Evolutionary conservation across 345 rosid species (phyloP).

Genomic region (Limnanthes douglasii): DNA sequence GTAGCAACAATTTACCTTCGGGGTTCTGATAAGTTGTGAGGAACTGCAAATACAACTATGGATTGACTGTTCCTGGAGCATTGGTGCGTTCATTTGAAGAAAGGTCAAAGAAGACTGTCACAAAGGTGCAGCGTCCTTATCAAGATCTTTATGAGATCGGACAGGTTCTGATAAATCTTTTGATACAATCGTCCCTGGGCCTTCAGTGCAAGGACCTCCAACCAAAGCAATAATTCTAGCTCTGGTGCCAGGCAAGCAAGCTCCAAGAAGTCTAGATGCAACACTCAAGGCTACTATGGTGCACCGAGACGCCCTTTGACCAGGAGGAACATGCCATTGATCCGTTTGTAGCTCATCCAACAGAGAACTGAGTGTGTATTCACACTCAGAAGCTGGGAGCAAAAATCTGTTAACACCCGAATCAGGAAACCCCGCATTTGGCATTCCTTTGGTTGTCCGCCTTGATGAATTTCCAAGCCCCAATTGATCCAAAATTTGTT

Average conservation of each 20-base stretch:
- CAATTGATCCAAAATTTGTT: slow-evolving; percentile 83
- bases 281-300: slow-evolving; percentile 96
- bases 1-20: slow-evolving; percentile 52
- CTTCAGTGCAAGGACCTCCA: slow-evolving; percentile 99
- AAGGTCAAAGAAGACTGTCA: slow-evolving; percentile 90
- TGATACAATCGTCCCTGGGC: slow-evolving; percentile 97
- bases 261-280: slow-evolving; percentile 84
- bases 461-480: slow-evolving; percentile 53
- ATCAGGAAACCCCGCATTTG: slow-evolving; percentile 38
- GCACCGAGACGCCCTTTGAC: slow-evolving; percentile 59
- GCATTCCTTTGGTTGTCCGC: slow-evolving; percentile 40
- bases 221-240: slow-evolving; percentile 91
- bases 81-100: slow-evolving; percentile 63
- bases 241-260: slow-evolving; percentile 91
- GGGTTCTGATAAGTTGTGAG: slow-evolving; percentile 78
- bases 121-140: slow-evolving; percentile 97
- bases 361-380: slow-evolving; percentile 62
- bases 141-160: slow-evolving; percentile 98
- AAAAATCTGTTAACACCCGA: slow-evolving; percentile 56
- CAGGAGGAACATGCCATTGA: slow-evolving; percentile 86
- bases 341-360: slow-evolving; percentile 96
- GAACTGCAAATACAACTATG: slow-evolving; percentile 81
- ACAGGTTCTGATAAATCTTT: slow-evolving; percentile 97
- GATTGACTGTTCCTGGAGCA: slow-evolving; percentile 56
- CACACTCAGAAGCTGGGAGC: slow-evolving; percentile 88